phyloP scores from a whole-genome alignment of 2,329 filamentous ascomycete species.

The Ceratocystis diversiconidia region DNA sequence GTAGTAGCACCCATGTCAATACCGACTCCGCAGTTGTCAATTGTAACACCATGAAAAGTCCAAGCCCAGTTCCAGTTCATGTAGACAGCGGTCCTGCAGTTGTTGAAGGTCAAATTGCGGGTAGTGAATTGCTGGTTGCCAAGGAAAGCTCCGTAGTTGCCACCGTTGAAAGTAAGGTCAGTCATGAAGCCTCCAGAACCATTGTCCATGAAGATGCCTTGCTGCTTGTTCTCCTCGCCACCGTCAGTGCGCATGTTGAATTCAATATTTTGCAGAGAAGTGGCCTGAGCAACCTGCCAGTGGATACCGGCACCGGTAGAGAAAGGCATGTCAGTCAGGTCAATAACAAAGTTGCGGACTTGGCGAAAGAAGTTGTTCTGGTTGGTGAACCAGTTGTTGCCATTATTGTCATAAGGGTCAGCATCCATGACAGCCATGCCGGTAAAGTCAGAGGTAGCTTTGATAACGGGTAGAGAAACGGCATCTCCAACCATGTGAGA shows the following conservation, averaged over 20 bases:
- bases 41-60: conserved; percentile 61
- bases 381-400: conserved; percentile 64
- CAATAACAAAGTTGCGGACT: conserved; percentile 69
- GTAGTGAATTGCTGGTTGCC: conserved; percentile 82
- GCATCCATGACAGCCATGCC: conserved; percentile 85
- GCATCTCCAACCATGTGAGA: conserved; percentile 84
- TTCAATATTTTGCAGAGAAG: conserved; percentile 64
- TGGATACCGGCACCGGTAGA: conserved; percentile 56
- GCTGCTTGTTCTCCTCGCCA: conserved; percentile 50
- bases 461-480: conserved; percentile 55
- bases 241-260: conserved; percentile 64
- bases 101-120: conserved; percentile 68
- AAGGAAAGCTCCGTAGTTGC: conserved; percentile 61
- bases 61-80: conserved; percentile 91
- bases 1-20: conserved; percentile 61
- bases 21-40: conserved; percentile 62
- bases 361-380: conserved; percentile 77
- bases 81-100: conserved; percentile 68
- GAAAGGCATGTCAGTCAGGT: conserved; percentile 51
- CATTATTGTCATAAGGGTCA: conserved; percentile 61
- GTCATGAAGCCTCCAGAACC: conserved; percentile 74
- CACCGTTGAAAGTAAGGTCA: conserved; percentile 72
- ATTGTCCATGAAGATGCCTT: conserved; percentile 75
- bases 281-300: conserved; percentile 77
- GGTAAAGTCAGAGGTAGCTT: conserved; percentile 56